Base-by-base conservation (phyloP, 106 monocot species). In the Dactylorhiza incarnata region DNA sequence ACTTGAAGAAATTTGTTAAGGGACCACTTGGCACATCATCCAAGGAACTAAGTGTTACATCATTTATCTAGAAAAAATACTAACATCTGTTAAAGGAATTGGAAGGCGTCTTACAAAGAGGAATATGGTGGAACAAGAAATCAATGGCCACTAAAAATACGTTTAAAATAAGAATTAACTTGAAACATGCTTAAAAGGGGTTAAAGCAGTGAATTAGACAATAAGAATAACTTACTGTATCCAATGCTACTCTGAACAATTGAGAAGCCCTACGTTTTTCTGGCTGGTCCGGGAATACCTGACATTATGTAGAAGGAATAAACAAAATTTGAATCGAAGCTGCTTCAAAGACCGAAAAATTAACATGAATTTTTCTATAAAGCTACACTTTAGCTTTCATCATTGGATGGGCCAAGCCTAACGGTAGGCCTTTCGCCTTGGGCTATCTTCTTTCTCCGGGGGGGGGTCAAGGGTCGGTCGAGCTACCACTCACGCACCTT, bases 241-340 rank as follows among this genome's bases (percentile, higher is more conserved):
- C 87, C 68, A 97, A 22, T 78, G 96, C 91, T 53, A 87, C 84
- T 69, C 81, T 79, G 73, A 97, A 97, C 75, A 97, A 73, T 73
- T 89, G 73, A 78, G 91, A 87, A 80, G 91, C 96, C 74, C 96
- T 83, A 4, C 93, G 86, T 75, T 97, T 97, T 85, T 97, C 96
- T 76, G 96, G 93, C 54, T 84, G 83, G 77, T 97, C 96, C 75
- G 96, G 96, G 74, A 93, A 97, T 9, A 97, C 93, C 96, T 97
- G 77, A 79, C 78, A 43, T 66, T 29, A 79, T 26, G 37, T 74
- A 76, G 46, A 43, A 69, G 45, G 17, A 69, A 17, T 29, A 45
- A 69, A 16, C 16, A 69, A 19, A 45, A 45, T 45, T 7, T 5
- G n/a, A n/a, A 58, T 58, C 7, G 22, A 19, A 58, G 20, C 58